phyloP scores from a whole-genome alignment of 2,329 filamentous ascomycete species.

The Lithohypha guttulata region DNA sequence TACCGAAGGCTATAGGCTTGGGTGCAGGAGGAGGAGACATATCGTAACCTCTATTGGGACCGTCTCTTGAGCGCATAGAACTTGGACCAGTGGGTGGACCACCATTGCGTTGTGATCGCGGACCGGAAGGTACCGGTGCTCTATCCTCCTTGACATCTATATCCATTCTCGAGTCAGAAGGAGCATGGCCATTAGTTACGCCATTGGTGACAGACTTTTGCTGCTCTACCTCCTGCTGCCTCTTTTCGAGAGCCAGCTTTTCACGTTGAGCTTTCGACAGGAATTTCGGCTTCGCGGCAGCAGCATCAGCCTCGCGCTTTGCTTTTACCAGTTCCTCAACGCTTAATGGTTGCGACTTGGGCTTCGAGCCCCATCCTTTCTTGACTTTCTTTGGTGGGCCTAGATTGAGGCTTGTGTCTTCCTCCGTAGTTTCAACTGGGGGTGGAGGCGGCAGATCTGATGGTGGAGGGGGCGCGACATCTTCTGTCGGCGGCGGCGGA shows the following conservation, averaged over 20 bases:
- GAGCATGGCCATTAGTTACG: slow-evolving; percentile 10
- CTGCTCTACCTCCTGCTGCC: slow-evolving; percentile 59
- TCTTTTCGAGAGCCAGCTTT: slow-evolving; percentile 65
- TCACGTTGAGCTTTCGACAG: slow-evolving; percentile 75
- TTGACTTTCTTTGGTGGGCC: slow-evolving; percentile 45
- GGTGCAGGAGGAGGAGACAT: slow-evolving; percentile 42
- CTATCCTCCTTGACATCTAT: background rate
- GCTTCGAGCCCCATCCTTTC: slow-evolving; percentile 38
- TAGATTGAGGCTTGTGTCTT: slow-evolving; percentile 29
- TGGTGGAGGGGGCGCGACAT: slow-evolving; percentile 32
- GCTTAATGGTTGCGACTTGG: slow-evolving; percentile 51
- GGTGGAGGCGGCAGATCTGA: slow-evolving; percentile 32
- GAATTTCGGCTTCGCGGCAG: slow-evolving; percentile 78
- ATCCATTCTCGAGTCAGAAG: slow-evolving; percentile 9
- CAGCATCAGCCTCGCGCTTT: slow-evolving; percentile 76
- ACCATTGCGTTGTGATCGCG: slow-evolving; percentile 53
- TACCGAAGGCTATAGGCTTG: slow-evolving; percentile 29
- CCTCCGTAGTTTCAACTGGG: slow-evolving; percentile 32
- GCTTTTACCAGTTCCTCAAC: slow-evolving; percentile 76
- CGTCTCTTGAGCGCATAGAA: slow-evolving; percentile 34
- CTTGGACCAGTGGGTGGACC: slow-evolving; percentile 40
- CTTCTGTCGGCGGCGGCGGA: slow-evolving; percentile 11
- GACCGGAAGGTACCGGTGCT: slow-evolving; percentile 54
- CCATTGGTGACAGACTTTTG: slow-evolving; percentile 38
- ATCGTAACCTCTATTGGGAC: slow-evolving; percentile 39